These are phyloP conservation scores for Fraxinus ornus DNA, from an alignment of 305 asterid species.

Conservation along the genomic window DNA sequence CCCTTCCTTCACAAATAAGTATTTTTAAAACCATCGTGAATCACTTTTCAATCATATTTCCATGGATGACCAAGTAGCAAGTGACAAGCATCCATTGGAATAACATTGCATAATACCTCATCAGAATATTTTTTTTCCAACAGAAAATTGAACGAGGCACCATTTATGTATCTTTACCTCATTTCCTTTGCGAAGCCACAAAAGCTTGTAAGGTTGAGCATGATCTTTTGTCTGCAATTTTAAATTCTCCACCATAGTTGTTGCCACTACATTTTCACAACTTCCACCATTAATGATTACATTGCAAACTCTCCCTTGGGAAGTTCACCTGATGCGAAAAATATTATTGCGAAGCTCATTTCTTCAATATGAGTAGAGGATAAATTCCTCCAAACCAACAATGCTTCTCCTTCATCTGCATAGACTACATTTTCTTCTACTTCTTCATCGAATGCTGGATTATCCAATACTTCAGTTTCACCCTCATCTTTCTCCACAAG, in stretches of 20 bases:
- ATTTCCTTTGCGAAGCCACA: slow-evolving; percentile 5
- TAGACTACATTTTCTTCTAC: background rate
- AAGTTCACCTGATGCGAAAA: background rate
- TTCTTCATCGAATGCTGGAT: background rate
- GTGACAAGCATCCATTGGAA: slow-evolving; percentile 28
- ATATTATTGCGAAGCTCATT: background rate
- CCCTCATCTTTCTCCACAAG: background rate
- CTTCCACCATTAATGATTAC: slow-evolving; percentile 22
- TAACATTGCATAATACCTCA: too few relatives aligned
- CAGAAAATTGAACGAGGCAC: slow-evolving; percentile 9
- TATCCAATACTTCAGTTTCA: background rate
- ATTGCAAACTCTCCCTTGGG: slow-evolving; percentile 15
- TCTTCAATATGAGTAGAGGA: background rate
- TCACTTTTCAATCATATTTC: slow-evolving; percentile 9
- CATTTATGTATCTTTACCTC: slow-evolving; percentile 3
- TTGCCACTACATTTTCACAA: slow-evolving; percentile 11
- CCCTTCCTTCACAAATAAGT: slow-evolving; percentile 25
- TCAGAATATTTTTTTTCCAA: too few relatives aligned
- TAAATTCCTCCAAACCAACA: background rate
- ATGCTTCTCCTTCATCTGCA: background rate
- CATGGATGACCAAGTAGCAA: slow-evolving; percentile 16
- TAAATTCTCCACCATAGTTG: slow-evolving; percentile 17
- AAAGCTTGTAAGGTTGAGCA: slow-evolving; percentile 21
- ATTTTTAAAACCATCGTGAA: slow-evolving; percentile 16
- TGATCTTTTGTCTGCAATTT: background rate